phyloP scores from a whole-genome alignment of 2,329 filamentous ascomycete species.

The Ceratocystiopsis minuta region DNA sequence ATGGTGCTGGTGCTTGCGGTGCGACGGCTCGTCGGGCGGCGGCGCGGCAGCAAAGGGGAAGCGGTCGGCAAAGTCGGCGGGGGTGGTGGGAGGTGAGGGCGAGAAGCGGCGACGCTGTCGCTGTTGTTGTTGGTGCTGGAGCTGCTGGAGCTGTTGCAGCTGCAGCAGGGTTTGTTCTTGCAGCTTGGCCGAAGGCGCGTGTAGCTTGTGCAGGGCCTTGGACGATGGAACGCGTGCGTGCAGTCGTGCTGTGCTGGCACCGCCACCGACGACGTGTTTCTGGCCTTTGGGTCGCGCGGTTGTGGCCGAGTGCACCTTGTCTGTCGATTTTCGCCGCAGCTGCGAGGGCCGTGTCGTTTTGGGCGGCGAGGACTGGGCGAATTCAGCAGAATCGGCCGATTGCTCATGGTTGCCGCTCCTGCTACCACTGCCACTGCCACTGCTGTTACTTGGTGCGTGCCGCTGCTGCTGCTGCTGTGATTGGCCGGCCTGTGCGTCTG shows the following conservation, averaged over 20 bases:
- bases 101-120: slow-evolving; percentile 24
- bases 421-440: neutral
- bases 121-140: slow-evolving; percentile 7
- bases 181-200: slow-evolving; percentile 12
- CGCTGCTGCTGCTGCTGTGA: neutral
- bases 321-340: no score
- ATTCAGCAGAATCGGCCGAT: no score
- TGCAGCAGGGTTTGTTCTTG: slow-evolving; percentile 4
- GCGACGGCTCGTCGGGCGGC: slow-evolving; percentile 1
- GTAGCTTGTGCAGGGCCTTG: slow-evolving; percentile 24
- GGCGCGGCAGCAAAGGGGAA: slow-evolving; percentile 6
- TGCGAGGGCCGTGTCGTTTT: neutral
- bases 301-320: slow-evolving; percentile 10
- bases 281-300: slow-evolving; percentile 17
- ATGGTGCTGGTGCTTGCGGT: slow-evolving; percentile 20
- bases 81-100: slow-evolving; percentile 19
- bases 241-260: slow-evolving; percentile 20
- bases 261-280: slow-evolving; percentile 27
- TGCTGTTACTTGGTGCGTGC: slow-evolving; percentile 2
- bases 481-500: neutral
- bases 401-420: neutral
- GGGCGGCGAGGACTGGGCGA: neutral
- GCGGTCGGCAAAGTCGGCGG: slow-evolving; percentile 17
- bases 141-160: slow-evolving; percentile 2
- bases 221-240: slow-evolving; percentile 34